Percentiles rank a stretch among this genome's conserved stretches.
Conservation (phyloP, 148 eudicot genomes). For the Bassia scoparia region DNA sequence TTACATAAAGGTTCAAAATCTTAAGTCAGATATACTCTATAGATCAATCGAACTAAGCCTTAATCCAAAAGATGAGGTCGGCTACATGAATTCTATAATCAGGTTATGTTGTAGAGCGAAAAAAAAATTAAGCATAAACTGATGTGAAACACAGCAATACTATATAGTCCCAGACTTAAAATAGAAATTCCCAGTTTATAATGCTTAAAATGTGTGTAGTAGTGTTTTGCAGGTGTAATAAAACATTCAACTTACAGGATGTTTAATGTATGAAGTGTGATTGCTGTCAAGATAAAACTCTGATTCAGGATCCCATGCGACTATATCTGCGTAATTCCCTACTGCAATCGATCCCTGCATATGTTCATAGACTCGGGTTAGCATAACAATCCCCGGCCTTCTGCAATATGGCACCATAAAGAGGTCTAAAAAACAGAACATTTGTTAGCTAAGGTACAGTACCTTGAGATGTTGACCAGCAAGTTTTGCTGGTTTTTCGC, state of each 20-base stretch:
- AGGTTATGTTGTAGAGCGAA: too few species aligned
- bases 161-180: too few species aligned
- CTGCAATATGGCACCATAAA: too few species aligned
- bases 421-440: background rate
- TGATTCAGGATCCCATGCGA: conserved; percentile 81
- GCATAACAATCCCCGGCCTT: background rate
- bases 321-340: conserved; percentile 86
- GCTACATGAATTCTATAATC: too few species aligned
- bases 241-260: conserved; percentile 56
- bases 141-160: too few species aligned
- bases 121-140: too few species aligned
- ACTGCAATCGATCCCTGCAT: conserved; percentile 77
- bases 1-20: background rate
- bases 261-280: conserved; percentile 56
- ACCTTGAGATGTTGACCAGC: conserved; percentile 80
- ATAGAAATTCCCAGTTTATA: too few species aligned
- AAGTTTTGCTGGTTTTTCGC: conserved; percentile 91
- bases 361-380: conserved; percentile 1
- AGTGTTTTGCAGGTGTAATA: too few species aligned
- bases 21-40: background rate
- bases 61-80: too few species aligned
- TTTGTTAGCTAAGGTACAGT: conserved; percentile 4
- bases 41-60: too few species aligned
- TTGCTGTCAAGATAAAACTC: conserved; percentile 64
- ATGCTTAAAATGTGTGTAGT: too few species aligned